Conservation (phyloP, 2,329 filamentous ascomycete species). For the Tricladium varicosporioides region DNA sequence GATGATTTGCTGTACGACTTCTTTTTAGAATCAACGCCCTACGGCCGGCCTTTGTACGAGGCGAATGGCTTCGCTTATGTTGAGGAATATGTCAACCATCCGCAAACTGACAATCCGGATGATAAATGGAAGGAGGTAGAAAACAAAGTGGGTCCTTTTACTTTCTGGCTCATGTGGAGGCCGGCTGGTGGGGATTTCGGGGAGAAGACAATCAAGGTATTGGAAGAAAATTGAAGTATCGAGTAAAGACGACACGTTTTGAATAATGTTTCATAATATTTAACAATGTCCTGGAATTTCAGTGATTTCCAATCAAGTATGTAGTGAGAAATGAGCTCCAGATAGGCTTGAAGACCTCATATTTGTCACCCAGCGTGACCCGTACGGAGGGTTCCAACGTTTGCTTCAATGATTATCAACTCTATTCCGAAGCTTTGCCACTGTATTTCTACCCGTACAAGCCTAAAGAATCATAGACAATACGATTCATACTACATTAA, state of each 20-base stretch:
- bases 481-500: background rate
- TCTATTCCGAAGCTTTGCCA: too few relatives aligned
- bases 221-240: background rate
- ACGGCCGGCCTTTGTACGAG: conserved; percentile 7
- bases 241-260: too few relatives aligned
- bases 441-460: too few relatives aligned
- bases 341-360: too few relatives aligned
- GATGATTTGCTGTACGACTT: conserved; percentile 3
- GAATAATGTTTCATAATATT: too few relatives aligned
- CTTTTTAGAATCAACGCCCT: conserved; percentile 7
- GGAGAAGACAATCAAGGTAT: background rate
- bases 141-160: conserved; percentile 8
- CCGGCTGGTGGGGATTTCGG: background rate
- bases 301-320: too few relatives aligned
- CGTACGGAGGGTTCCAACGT: too few relatives aligned
- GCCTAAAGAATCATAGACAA: too few relatives aligned
- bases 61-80: conserved; percentile 5
- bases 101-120: conserved; percentile 4
- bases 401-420: too few relatives aligned
- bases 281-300: too few relatives aligned
- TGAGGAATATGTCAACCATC: conserved; percentile 9
- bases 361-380: too few relatives aligned
- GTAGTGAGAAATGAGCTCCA: too few relatives aligned
- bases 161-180: conserved; percentile 10
- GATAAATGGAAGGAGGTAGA: conserved; percentile 11